Base-by-base conservation (phyloP, 768 basidiomycete species). In the Rhizopogon vesiculosus region DNA sequence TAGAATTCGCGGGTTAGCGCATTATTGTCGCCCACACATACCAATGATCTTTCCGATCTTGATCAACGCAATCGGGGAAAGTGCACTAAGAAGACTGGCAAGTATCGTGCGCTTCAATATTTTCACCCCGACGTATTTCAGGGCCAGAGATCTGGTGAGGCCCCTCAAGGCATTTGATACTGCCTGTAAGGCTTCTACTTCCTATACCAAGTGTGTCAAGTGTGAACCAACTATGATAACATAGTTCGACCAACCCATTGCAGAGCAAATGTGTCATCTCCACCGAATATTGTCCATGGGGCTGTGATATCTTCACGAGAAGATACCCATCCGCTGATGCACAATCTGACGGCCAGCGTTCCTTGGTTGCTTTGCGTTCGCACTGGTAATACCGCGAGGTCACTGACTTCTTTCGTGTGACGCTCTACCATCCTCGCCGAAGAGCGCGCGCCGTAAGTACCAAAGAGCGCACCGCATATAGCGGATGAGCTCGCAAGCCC, bases 391-490 rank as follows among this genome's bases (percentile, higher is more conserved):
- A 83, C 69, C 6, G 76, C 77, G 29, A 83, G 65, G 63, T 84
- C 81, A n/a, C 70, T 69, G 12, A 83, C 74, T 59, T 82, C 81
- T 50, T 76, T 62, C 19, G 78, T 81, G 61, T 82, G 80, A 28
- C 77, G 69, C 51, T 71, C 70, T 15, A 82, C 74, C 75, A 81
- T 81, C 9, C 64, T 67, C 1, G 78, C 78, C 1, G 76, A 77
- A 28, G 74, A 72, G 22, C 66, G 72, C 5, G 81, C 81, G 4
- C 82, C 82, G 58, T 84, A 84, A 2, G 69, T 79, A 2, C 82
- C 82, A 62, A 84, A 84, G 1, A 84, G 66, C 15, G 81, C 75
- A n/a, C 80, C 81, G 59, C 81, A 82, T 0, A 84, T 76, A 16
- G 80, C 75, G 12, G 76, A 76, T 1, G 81, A 83, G 22, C 81